phyloP scores from a whole-genome alignment of 1,139 yeast species.

The Suhomyces bokatorum region DNA sequence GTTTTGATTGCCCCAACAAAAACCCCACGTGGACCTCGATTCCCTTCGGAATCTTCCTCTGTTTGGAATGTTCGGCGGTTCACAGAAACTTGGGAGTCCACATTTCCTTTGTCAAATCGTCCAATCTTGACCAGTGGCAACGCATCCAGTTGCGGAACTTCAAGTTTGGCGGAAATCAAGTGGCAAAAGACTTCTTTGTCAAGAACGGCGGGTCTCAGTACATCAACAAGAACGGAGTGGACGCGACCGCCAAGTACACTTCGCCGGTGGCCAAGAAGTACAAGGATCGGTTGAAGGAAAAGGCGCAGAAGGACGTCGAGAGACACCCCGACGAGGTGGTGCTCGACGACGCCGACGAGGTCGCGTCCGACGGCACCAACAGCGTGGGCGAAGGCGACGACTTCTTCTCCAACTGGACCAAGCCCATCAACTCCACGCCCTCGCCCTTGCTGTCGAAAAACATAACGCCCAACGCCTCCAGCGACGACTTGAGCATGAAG shows the following conservation, averaged over 20 bases:
- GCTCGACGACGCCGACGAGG: constrained; percentile 54
- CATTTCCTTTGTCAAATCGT: constrained; percentile 71
- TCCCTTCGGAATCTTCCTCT: constrained; percentile 49
- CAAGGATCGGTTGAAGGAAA: constrained; percentile 72
- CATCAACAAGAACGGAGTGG: constrained; percentile 50
- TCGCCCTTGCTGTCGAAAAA: constrained; percentile 56
- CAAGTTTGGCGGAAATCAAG: constrained; percentile 89
- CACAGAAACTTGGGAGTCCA: constrained; percentile 54
- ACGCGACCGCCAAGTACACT: constrained; percentile 78
- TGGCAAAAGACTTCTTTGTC: constrained; percentile 76
- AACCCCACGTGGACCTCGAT: constrained; percentile 56
- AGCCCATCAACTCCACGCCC: constrained; percentile 59
- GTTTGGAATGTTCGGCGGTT: constrained; percentile 51
- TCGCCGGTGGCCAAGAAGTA: constrained; percentile 76
- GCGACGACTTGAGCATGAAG: constrained; percentile 33
- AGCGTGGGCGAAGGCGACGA: constrained; percentile 64
- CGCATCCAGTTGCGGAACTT: constrained; percentile 83
- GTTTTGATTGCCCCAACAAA: constrained; percentile 63
- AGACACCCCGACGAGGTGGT: constrained; percentile 69
- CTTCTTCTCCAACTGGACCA: constrained; percentile 90
- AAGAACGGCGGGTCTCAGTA: constrained; percentile 83
- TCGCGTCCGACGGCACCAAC: constrained; percentile 29
- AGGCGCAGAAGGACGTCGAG: constrained; percentile 64
- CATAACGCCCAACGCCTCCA: constrained; percentile 47
- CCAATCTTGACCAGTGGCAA: constrained; percentile 89